A percentile compares a stretch with the other conserved stretches of the same genome.
phyloP scores from a whole-genome alignment of 2,329 filamentous ascomycete species.

The Myriosclerotinia duriaeana region DNA sequence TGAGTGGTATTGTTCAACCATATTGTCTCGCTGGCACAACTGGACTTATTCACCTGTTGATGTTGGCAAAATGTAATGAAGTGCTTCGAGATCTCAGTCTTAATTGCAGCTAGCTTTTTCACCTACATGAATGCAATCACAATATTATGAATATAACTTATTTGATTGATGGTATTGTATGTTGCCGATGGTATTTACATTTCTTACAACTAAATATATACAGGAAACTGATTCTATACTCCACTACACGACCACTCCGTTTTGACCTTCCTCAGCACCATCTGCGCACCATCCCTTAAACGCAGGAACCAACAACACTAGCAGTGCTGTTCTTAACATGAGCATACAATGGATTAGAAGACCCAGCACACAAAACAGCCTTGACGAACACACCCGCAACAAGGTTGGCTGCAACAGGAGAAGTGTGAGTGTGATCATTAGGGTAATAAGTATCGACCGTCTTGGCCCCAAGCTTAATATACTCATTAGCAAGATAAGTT shows the following conservation, averaged over 20 bases:
- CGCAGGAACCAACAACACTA: neutral
- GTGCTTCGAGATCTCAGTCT: too few species aligned
- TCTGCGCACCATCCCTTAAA: neutral
- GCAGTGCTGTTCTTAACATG: slow-evolving; percentile 1
- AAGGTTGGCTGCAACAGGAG: slow-evolving; percentile 52
- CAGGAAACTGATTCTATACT: neutral
- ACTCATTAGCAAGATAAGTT: slow-evolving; percentile 52
- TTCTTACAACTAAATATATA: slow-evolving; percentile 3
- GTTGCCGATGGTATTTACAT: neutral
- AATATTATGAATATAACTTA: too few species aligned
- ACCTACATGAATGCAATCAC: too few species aligned
- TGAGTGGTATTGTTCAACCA: too few species aligned
- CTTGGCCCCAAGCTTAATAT: slow-evolving; percentile 47
- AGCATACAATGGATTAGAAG: slow-evolving; percentile 9
- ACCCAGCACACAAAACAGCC: slow-evolving; percentile 1
- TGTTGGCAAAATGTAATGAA: too few species aligned
- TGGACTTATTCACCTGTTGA: too few species aligned
- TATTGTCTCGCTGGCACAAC: too few species aligned
- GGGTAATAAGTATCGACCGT: slow-evolving; percentile 54
- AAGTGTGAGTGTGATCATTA: slow-evolving; percentile 61
- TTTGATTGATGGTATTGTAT: too few species aligned
- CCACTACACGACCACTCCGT: neutral
- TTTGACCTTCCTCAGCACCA: neutral
- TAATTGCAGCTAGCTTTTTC: too few species aligned
- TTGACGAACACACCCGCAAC: slow-evolving; percentile 42